Conservation (phyloP, 2,329 filamentous ascomycete genomes). For the Fusarium neocosmosporiellum region DNA sequence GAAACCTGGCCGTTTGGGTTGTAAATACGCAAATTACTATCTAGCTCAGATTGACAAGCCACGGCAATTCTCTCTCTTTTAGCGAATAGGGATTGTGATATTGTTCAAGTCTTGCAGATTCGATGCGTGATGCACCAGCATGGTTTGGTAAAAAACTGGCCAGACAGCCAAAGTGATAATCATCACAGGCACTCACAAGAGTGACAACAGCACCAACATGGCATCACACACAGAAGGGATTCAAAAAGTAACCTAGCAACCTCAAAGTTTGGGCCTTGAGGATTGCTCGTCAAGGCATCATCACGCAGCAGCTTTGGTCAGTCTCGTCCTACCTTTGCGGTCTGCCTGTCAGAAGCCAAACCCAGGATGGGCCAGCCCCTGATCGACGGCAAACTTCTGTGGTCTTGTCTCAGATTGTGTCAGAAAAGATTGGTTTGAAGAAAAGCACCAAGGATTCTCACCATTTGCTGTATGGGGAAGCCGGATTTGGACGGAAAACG, state of each 20-base stretch:
- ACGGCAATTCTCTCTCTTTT: not conserved
- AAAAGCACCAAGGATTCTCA: conserved; percentile 37
- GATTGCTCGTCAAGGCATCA: not conserved
- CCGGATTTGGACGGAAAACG: not conserved
- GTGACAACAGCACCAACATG: not conserved
- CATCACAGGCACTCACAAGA: not conserved
- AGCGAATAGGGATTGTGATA: not conserved
- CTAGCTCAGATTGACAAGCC: not conserved
- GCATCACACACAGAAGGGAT: not conserved
- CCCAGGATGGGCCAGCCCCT: not conserved
- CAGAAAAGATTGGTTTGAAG: conserved; percentile 22
- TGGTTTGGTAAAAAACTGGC: not conserved
- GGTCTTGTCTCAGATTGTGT: conserved; percentile 31
- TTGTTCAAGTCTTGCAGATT: not conserved
- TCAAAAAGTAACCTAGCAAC: not conserved
- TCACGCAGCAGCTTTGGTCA: not conserved
- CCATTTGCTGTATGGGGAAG: conserved; percentile 23
- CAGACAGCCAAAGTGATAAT: not conserved
- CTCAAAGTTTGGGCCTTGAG: not conserved
- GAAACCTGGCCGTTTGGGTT: conserved; percentile 31
- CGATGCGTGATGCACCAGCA: not conserved
- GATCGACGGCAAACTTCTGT: conserved; percentile 19
- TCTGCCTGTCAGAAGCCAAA: not conserved
- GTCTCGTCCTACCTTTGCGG: conserved; percentile 5
- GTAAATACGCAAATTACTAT: not conserved